These are phyloP conservation scores for Flaveria bidentis DNA, from an alignment of 129 eudicot genomes.

Conservation along the genomic window DNA sequence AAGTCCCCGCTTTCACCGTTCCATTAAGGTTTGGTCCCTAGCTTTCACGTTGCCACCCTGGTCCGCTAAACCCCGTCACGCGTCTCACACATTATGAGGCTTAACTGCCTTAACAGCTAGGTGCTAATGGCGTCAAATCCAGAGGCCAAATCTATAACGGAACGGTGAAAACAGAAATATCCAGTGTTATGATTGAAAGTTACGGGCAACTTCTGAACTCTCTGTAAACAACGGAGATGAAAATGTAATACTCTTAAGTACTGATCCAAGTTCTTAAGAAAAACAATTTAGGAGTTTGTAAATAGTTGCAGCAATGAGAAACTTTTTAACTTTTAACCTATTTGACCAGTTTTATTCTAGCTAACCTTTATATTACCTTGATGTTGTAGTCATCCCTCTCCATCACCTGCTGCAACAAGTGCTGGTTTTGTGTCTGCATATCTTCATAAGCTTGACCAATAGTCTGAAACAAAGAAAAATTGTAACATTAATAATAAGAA, in stretches of 20 bases:
- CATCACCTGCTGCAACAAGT: conserved; percentile 75
- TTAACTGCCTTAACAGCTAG: background rate
- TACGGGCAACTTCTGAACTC: background rate
- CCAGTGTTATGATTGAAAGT: background rate
- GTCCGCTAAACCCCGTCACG: background rate
- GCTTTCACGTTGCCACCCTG: background rate
- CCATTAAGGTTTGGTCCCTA: background rate
- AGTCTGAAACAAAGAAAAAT: conserved; percentile 49
- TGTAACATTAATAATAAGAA: background rate
- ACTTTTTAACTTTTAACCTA: background rate
- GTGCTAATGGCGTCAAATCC: background rate
- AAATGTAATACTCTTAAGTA: background rate
- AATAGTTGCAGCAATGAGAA: background rate
- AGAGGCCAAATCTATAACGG: background rate
- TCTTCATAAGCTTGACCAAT: conserved; percentile 99
- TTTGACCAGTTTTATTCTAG: background rate
- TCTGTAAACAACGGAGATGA: background rate
- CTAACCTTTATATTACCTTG: conserved; percentile 52
- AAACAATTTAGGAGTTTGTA: background rate
- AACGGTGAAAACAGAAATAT: background rate
- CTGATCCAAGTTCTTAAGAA: background rate
- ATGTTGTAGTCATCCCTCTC: conserved; percentile 98
- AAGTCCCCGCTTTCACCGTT: background rate
- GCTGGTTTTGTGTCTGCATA: conserved; percentile 98
- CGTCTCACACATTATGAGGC: background rate